phyloP scores from a whole-genome alignment of 257 asterid species.

The Gentiana macrophylla region DNA sequence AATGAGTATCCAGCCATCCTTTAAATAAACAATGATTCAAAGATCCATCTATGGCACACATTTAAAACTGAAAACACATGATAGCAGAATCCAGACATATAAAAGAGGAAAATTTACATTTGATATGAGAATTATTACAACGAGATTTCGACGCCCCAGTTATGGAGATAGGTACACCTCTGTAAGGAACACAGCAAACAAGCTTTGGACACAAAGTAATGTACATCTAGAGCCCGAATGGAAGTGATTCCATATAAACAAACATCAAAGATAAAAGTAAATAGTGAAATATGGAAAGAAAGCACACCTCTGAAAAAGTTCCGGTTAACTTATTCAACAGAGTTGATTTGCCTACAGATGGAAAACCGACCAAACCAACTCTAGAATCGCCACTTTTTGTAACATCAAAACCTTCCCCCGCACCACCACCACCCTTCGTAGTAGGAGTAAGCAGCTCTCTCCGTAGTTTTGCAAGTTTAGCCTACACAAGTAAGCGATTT shows the following conservation, averaged over 20 bases:
- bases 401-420: conserved; percentile 98
- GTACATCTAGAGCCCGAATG: not conserved
- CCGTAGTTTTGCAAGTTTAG: conserved; percentile 94
- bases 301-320: conserved; percentile 87
- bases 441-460: conserved; percentile 87
- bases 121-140: no score
- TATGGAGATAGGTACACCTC: not conserved
- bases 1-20: no score
- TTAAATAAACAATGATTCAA: no score
- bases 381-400: conserved; percentile 98
- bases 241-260: not conserved
- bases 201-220: not conserved
- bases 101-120: no score
- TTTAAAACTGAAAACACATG: no score
- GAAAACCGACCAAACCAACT: conserved; percentile 96
- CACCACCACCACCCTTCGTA: conserved; percentile 96
- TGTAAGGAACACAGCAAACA: not conserved
- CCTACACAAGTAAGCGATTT: conserved; percentile 29
- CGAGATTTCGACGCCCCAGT: not conserved
- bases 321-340: conserved; percentile 91
- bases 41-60: no score
- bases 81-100: no score
- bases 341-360: conserved; percentile 97
- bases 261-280: conserved; percentile 5
- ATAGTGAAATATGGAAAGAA: conserved; percentile 5